A percentile compares a stretch with the other conserved stretches of the same genome.
phyloP scores from a whole-genome alignment of 2,329 filamentous ascomycete species.

The Cladophialophora bantiana region DNA sequence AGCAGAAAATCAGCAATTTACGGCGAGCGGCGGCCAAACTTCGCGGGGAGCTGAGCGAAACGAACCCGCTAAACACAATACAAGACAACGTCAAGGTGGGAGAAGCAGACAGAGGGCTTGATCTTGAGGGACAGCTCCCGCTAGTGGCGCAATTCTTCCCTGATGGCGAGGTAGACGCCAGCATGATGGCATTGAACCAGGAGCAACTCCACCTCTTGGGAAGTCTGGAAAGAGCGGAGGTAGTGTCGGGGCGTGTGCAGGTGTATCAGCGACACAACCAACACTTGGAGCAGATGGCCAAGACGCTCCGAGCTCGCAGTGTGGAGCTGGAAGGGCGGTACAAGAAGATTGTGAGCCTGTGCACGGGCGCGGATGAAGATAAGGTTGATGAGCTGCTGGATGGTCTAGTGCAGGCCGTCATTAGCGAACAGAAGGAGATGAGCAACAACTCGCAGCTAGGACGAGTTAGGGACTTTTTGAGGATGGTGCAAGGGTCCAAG shows the following conservation, averaged over 20 bases:
- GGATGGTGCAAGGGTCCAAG: constrained; percentile 70
- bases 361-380: constrained; percentile 78
- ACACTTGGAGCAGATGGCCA: constrained; percentile 70
- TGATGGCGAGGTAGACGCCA: constrained; percentile 49
- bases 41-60: constrained; percentile 58
- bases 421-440: constrained; percentile 62
- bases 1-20: constrained; percentile 78
- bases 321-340: constrained; percentile 88
- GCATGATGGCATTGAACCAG: constrained; percentile 47
- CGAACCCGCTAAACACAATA: constrained; percentile 46
- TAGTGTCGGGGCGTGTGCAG: constrained; percentile 71
- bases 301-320: constrained; percentile 76
- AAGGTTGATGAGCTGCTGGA: constrained; percentile 83
- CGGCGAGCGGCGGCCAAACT: constrained; percentile 76
- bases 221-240: constrained; percentile 64
- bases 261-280: constrained; percentile 75
- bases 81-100: constrained; percentile 51
- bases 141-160: constrained; percentile 49
- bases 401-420: constrained; percentile 78
- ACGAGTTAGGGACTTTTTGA: constrained; percentile 78
- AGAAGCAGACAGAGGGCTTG: constrained; percentile 55
- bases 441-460: constrained; percentile 74
- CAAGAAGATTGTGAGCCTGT: constrained; percentile 83
- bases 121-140: constrained; percentile 47
- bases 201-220: constrained; percentile 53